Base-by-base conservation (phyloP, 2,329 filamentous ascomycete genomes). In the Allantophomopsis cytisporea region DNA sequence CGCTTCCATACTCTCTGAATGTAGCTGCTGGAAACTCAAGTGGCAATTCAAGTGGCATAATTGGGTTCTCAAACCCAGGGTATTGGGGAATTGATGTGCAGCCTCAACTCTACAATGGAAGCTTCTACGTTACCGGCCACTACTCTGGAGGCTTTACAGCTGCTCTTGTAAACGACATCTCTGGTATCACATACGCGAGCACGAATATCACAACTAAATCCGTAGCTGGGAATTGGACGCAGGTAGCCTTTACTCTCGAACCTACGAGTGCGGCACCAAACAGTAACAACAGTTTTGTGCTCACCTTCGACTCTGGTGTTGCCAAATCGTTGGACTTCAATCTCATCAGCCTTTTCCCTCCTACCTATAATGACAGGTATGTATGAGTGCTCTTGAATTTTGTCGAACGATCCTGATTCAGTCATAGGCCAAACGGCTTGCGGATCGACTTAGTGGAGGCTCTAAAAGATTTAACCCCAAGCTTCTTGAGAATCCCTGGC, bases 401-500 rank as follows among this genome's bases (percentile, higher is more conserved):
- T 16, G 18, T n/a, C 7, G 34, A 16, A 20, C 11, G 14, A 20
- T 17, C 12, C 14, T 31, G 20, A 18, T 15, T 13, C 12, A 15
- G 4, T 18, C 14, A 14, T 34, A 34, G 42, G n/a, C 31, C 40
- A 36, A 80, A 80, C 47, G 76, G 76, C 0, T 57, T 76, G 32
- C 60, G 74, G 5, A 54, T 64, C 7, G 73, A 79, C 38, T 56
- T 80, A 38, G 68, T 66, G 6, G 61, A 69, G 38, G 64, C 66
- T 6, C 54, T 80, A 2, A 67, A 64, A 3, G 64, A 59, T 7
- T 51, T 76, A 1, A 67, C 71, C 38, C 67, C 69, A 0, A 66
- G 64, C n/a, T 69, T 80, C 47, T 64, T 83, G 35, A 68, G 79
- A 13, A 71, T 80, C 42, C 77, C 78, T 0, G 79, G 79, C 5